A percentile compares a stretch with the other conserved stretches of the same genome.
Evolutionary conservation across 225 moss, liverwort and hornwort species (phyloP).

Genomic region (Bryum argenteum): DNA sequence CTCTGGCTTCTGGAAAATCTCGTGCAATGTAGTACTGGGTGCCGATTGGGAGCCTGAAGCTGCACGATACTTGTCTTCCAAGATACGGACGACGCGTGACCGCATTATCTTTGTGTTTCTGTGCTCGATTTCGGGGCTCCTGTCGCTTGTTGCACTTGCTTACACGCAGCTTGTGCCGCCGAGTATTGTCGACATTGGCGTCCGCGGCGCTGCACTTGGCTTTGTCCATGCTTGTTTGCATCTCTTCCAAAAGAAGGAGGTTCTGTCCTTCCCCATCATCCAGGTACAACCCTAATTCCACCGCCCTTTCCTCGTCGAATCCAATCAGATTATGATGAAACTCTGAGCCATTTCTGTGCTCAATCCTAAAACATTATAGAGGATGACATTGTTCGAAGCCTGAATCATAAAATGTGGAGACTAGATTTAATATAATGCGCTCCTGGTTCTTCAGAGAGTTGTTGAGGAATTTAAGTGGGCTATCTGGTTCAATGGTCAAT

Average conservation of each 20-base stretch:
- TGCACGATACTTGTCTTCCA: constrained; percentile 41
- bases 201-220: constrained; percentile 69
- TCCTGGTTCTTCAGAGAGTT: too few relatives aligned
- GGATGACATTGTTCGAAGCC: too few relatives aligned
- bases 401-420: too few relatives aligned
- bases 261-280: constrained; percentile 69
- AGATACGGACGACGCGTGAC: constrained; percentile 52
- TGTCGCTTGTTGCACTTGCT: constrained; percentile 58
- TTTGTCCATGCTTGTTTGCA: constrained; percentile 59
- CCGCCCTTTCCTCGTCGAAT: too few relatives aligned
- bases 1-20: constrained; percentile 46
- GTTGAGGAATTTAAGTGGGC: too few relatives aligned
- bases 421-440: too few relatives aligned
- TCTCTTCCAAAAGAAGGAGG: constrained; percentile 50
- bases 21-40: constrained; percentile 44
- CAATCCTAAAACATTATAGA: too few relatives aligned
- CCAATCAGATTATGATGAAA: too few relatives aligned
- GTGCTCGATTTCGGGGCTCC: constrained; percentile 58
- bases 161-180: constrained; percentile 27
- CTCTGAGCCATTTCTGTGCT: too few relatives aligned
- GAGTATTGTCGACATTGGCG: constrained; percentile 42
- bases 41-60: constrained; percentile 45
- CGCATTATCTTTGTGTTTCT: constrained; percentile 42
- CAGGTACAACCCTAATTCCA: constrained; percentile 44
- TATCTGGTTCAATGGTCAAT: too few relatives aligned